A percentile compares a stretch with the other conserved stretches of the same genome.
These are phyloP conservation scores for Lentinula sp. DNA, from an alignment of 768 basidiomycete genomes.

Conservation along the genomic window DNA sequence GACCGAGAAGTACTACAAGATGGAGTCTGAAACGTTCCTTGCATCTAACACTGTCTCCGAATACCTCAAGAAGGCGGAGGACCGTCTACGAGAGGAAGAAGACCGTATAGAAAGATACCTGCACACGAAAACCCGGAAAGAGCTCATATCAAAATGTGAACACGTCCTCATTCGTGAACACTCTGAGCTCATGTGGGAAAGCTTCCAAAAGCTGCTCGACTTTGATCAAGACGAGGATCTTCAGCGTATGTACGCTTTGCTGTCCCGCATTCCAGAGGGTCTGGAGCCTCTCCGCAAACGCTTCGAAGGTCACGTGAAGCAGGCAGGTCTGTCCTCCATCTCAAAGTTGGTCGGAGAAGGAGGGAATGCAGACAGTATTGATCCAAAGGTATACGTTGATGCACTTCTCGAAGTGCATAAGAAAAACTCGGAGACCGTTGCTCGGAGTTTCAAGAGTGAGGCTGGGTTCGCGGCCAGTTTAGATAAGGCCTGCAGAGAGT, in stretches of 20 bases:
- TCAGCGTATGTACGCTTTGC: slow-evolving; percentile 88
- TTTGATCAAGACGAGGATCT: slow-evolving; percentile 94
- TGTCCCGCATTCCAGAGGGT: slow-evolving; percentile 86
- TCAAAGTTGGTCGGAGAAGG: slow-evolving; percentile 63
- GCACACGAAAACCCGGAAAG: slow-evolving; percentile 85
- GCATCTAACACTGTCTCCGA: slow-evolving; percentile 87
- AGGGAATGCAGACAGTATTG: slow-evolving; percentile 57
- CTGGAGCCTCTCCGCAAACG: slow-evolving; percentile 86
- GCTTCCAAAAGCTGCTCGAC: slow-evolving; percentile 85
- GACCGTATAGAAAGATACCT: slow-evolving; percentile 93
- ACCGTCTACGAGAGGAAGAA: slow-evolving; percentile 89
- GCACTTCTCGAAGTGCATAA: slow-evolving; percentile 86
- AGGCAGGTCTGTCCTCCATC: slow-evolving; percentile 77
- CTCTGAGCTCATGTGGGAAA: slow-evolving; percentile 82
- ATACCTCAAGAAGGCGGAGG: slow-evolving; percentile 92
- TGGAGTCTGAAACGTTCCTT: slow-evolving; percentile 88
- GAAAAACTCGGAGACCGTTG: slow-evolving; percentile 87
- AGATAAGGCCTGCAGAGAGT: slow-evolving; percentile 93
- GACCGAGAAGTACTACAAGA: slow-evolving; percentile 87
- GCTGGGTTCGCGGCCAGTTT: slow-evolving; percentile 90
- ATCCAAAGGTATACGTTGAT: slow-evolving; percentile 93
- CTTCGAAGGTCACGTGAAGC: slow-evolving; percentile 92
- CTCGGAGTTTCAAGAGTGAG: slow-evolving; percentile 86
- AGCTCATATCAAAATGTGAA: slow-evolving; percentile 80
- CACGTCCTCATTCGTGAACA: slow-evolving; percentile 88